phyloP scores from a whole-genome alignment of 2,329 filamentous ascomycete species.

The Colletotrichum tamarilloi region DNA sequence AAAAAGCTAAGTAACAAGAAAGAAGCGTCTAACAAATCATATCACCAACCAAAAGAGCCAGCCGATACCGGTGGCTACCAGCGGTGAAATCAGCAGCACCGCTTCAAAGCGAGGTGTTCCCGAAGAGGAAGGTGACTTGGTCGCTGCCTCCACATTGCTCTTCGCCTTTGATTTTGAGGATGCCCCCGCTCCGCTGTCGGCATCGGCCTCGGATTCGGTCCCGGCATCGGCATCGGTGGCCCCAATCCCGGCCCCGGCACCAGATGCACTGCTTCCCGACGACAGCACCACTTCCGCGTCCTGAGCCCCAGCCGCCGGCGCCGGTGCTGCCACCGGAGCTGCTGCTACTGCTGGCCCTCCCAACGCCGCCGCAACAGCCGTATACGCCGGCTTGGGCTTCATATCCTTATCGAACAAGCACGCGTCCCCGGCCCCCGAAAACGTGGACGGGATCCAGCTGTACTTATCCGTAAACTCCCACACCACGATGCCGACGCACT shows the following conservation, averaged over 20 bases:
- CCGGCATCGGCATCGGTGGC: constrained; percentile 3
- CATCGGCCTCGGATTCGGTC: background rate
- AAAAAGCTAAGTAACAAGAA: background rate
- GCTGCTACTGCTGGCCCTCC: constrained; percentile 32
- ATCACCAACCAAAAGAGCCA: background rate
- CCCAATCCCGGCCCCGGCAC: background rate
- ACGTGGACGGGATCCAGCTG: constrained; percentile 52
- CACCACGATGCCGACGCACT: constrained; percentile 55
- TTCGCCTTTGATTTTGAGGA: background rate
- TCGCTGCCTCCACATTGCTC: background rate
- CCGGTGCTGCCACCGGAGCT: background rate
- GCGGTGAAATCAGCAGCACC: background rate
- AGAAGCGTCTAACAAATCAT: background rate
- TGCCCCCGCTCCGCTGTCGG: background rate
- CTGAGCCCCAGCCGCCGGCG: constrained; percentile 17
- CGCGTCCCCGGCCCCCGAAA: constrained; percentile 50
- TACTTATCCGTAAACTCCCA: constrained; percentile 57
- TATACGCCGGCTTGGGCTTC: constrained; percentile 52
- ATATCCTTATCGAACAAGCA: constrained; percentile 50
- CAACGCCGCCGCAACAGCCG: constrained; percentile 48
- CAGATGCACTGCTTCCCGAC: background rate
- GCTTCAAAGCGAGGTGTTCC: background rate
- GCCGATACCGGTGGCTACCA: background rate
- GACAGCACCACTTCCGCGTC: background rate
- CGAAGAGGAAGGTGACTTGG: constrained; percentile 16